These are phyloP conservation scores for Trypanosoma caninum DNA, from an alignment of 208 protist genomes.

Conservation along the genomic window DNA sequence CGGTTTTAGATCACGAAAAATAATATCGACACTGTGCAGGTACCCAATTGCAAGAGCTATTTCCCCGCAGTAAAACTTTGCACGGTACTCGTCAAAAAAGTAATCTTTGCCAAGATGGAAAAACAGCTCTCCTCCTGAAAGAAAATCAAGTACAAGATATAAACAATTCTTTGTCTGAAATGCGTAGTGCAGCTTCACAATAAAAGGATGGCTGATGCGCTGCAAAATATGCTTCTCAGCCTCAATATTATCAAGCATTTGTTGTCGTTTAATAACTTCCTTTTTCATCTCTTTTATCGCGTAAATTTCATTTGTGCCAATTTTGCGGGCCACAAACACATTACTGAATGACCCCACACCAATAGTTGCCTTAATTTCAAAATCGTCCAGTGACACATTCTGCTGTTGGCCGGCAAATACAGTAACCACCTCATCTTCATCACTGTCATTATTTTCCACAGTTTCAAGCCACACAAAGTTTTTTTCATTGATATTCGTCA, in stretches of 20 bases:
- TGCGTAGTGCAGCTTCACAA: conserved; percentile 94
- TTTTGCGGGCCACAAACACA: conserved; percentile 90
- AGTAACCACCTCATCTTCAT: conserved; percentile 33
- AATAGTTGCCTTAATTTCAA: conserved; percentile 82
- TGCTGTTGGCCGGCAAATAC: conserved; percentile 22
- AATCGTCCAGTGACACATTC: conserved; percentile 86
- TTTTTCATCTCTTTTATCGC: conserved; percentile 93
- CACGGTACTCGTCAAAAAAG: conserved; percentile 65
- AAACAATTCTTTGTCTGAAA: conserved; percentile 93
- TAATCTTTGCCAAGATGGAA: conserved; percentile 67
- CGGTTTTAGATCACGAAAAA: conserved; percentile 92
- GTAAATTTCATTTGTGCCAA: conserved; percentile 77
- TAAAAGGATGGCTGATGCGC: conserved; percentile 91
- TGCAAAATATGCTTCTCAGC: conserved; percentile 91
- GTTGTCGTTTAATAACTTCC: conserved; percentile 47
- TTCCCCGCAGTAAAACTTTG: conserved; percentile 92
- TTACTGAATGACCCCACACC: conserved; percentile 91
- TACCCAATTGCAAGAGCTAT: conserved; percentile 88
- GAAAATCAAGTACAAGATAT: conserved; percentile 93
- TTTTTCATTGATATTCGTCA: conserved; percentile 16
- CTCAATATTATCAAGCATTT: conserved; percentile 71
- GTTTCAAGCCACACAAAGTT: conserved; percentile 25
- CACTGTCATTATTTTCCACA: conserved; percentile 20
- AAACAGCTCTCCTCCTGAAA: conserved; percentile 91
- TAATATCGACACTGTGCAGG: conserved; percentile 90